These are phyloP conservation scores for Marasmius oreades DNA, from an alignment of 1,284 basidiomycete genomes.

Conservation along the genomic window DNA sequence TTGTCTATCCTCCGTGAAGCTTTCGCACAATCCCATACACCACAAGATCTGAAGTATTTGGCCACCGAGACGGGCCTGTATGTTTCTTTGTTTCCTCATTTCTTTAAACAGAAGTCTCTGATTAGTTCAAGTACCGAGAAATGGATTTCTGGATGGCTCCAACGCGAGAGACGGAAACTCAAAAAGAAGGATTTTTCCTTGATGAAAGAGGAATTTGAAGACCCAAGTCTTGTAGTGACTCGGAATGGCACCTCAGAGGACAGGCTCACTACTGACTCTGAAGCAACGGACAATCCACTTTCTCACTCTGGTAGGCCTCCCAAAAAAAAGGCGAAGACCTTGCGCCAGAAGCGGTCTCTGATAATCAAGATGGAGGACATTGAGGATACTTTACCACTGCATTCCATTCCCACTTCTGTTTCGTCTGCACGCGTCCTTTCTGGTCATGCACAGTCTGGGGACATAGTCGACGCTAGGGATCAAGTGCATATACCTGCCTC, in stretches of 20 bases:
- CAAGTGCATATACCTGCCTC: not conserved
- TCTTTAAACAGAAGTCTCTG: not conserved
- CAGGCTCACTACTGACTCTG: not conserved
- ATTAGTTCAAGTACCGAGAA: conserved; percentile 8
- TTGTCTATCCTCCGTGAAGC: not conserved
- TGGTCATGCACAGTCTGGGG: not conserved
- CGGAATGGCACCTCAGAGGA: not conserved
- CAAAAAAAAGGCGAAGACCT: not conserved
- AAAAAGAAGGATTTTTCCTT: not conserved
- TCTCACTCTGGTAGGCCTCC: not conserved
- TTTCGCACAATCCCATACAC: not conserved
- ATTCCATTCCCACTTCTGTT: not conserved
- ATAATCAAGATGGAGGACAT: not conserved
- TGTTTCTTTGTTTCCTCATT: not conserved
- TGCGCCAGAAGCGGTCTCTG: not conserved
- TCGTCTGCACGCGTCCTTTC: not conserved
- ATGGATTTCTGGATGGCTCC: conserved; percentile 13
- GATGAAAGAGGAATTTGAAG: not conserved
- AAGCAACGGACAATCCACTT: not conserved
- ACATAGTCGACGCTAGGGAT: not conserved
- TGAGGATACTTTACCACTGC: not conserved
- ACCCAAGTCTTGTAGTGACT: not conserved
- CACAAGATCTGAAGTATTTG: not conserved
- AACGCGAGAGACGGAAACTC: conserved; percentile 7
- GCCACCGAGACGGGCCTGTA: not conserved